Evolutionary conservation across 257 asterid species (phyloP).

Genomic region (Paulownia fortunei): DNA sequence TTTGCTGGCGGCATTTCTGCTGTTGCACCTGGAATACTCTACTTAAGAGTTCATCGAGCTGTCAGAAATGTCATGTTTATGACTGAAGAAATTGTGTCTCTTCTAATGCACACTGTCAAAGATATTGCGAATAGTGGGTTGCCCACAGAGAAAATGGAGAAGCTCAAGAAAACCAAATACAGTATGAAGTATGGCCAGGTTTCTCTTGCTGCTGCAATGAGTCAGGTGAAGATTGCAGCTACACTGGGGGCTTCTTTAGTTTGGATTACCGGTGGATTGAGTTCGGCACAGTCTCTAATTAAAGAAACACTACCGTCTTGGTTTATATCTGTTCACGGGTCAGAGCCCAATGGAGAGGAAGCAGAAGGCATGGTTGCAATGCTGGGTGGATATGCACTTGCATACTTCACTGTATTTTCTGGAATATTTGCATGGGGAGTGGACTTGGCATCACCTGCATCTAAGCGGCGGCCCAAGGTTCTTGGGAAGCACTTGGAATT

Average conservation of each 20-base stretch:
- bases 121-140: slow-evolving; percentile 65
- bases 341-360: slow-evolving; percentile 45
- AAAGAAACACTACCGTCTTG: slow-evolving; percentile 87
- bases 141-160: slow-evolving; percentile 62
- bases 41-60: slow-evolving; percentile 84
- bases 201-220: slow-evolving; percentile 79
- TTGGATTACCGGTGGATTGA: slow-evolving; percentile 84
- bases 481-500: slow-evolving; percentile 72
- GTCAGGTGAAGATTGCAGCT: slow-evolving; percentile 81
- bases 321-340: slow-evolving; percentile 74
- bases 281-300: slow-evolving; percentile 64
- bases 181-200: slow-evolving; percentile 72
- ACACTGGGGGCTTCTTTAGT: slow-evolving; percentile 85
- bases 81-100: slow-evolving; percentile 80
- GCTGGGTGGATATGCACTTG: slow-evolving; percentile 89
- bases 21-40: slow-evolving; percentile 94
- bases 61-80: slow-evolving; percentile 72
- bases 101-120: slow-evolving; percentile 76
- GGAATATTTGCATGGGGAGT: slow-evolving; percentile 87
- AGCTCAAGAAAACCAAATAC: slow-evolving; percentile 64
- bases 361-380: slow-evolving; percentile 68
- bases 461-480: slow-evolving; percentile 57
- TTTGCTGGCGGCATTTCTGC: slow-evolving; percentile 72
- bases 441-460: slow-evolving; percentile 59
- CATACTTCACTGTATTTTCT: slow-evolving; percentile 67